Evolutionary conservation across 1,284 basidiomycete genomes (phyloP).

Genomic region (Sphaerobolus stellatus): DNA sequence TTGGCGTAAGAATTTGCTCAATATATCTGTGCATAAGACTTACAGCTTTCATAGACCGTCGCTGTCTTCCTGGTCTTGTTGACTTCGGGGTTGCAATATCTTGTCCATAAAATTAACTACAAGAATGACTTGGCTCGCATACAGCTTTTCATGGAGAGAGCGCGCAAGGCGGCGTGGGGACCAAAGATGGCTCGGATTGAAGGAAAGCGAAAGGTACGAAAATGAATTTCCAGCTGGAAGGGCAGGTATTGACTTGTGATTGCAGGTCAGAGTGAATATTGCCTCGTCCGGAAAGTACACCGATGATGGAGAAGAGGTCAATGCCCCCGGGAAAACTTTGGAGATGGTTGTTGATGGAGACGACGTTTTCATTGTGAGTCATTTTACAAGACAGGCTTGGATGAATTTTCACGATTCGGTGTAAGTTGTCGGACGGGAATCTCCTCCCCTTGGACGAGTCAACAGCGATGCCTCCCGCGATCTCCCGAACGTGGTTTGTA

Average conservation of each 20-base stretch:
- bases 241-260: neutral
- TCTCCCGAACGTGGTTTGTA: constrained; percentile 54
- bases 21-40: constrained; percentile 12
- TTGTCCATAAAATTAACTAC: constrained; percentile 78
- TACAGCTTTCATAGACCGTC: constrained; percentile 54
- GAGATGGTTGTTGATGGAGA: constrained; percentile 78
- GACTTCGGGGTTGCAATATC: constrained; percentile 75
- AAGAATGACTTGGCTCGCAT: constrained; percentile 70
- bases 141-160: constrained; percentile 61
- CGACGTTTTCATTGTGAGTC: constrained; percentile 69
- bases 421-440: constrained; percentile 45
- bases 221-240: neutral
- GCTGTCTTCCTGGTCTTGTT: constrained; percentile 71
- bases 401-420: constrained; percentile 38
- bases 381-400: constrained; percentile 5
- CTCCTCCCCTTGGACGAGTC: constrained; percentile 52
- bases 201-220: constrained; percentile 64
- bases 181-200: constrained; percentile 58
- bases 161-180: constrained; percentile 74
- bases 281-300: constrained; percentile 53
- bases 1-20: constrained; percentile 53
- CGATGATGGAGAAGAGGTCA: constrained; percentile 49
- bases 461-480: constrained; percentile 45
- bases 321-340: constrained; percentile 48
- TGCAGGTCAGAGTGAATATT: constrained; percentile 69